These are phyloP conservation scores for Penicillium griseofulvum DNA, from an alignment of 2,329 filamentous ascomycete species.

Conservation along the genomic window DNA sequence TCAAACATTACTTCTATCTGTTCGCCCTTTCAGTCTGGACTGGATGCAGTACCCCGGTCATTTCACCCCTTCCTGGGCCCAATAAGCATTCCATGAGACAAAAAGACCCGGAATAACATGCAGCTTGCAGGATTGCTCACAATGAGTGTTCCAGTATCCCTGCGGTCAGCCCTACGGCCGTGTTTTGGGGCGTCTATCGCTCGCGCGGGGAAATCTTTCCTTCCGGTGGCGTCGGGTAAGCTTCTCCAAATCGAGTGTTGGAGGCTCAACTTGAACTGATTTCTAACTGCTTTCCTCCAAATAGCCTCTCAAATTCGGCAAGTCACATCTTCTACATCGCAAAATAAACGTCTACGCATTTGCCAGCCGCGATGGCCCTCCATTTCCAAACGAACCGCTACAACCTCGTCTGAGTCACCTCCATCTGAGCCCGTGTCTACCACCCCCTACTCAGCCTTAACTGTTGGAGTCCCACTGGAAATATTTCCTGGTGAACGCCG, in stretches of 20 bases:
- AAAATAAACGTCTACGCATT: conserved; percentile 2
- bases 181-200: conserved; percentile 23
- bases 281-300: neutral
- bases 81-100: conserved; percentile 8
- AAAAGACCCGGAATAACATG: neutral
- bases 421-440: conserved; percentile 24
- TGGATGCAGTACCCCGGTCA: conserved; percentile 3
- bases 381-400: conserved; percentile 22
- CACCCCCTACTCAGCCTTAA: conserved; percentile 67
- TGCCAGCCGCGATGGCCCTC: conserved; percentile 13
- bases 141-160: conserved; percentile 28
- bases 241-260: neutral
- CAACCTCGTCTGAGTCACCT: conserved; percentile 16
- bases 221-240: conserved; percentile 24
- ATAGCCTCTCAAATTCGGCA: conserved; percentile 21
- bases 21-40: neutral
- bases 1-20: neutral
- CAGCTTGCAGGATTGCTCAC: conserved; percentile 2
- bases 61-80: neutral
- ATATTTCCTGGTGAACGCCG: conserved; percentile 75
- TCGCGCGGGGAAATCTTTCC: conserved; percentile 23
- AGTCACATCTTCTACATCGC: conserved; percentile 8
- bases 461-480: conserved; percentile 76
- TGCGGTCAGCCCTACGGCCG: conserved; percentile 28
- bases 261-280: neutral